These are phyloP conservation scores for Neonothopanus nambi DNA, from an alignment of 1,284 basidiomycete genomes.

Conservation along the genomic window DNA sequence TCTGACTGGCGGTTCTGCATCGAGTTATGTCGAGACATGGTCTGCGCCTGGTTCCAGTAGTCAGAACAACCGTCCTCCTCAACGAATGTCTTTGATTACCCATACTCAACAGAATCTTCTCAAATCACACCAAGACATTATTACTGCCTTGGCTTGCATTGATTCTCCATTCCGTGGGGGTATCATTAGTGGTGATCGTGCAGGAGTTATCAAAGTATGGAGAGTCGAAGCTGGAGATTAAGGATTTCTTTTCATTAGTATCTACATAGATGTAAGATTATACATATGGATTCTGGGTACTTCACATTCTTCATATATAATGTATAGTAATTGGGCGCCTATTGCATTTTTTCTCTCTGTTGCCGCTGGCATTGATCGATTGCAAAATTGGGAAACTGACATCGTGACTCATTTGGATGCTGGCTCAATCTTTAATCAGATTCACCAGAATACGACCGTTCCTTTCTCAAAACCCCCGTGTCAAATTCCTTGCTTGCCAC, in stretches of 20 bases:
- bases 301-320: too few species aligned
- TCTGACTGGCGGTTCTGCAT: constrained; percentile 40
- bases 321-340: too few species aligned
- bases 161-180: constrained; percentile 88
- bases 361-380: too few species aligned
- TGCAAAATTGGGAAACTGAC: not conserved
- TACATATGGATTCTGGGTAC: too few species aligned
- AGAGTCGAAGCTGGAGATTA: constrained; percentile 57
- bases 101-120: constrained; percentile 79
- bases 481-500: constrained; percentile 30
- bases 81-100: constrained; percentile 75
- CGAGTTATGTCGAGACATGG: constrained; percentile 68
- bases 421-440: constrained; percentile 9
- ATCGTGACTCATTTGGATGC: constrained; percentile 10
- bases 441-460: constrained; percentile 28
- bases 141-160: constrained; percentile 79
- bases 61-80: constrained; percentile 65
- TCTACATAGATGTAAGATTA: too few species aligned
- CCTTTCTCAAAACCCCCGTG: constrained; percentile 27
- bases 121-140: constrained; percentile 80
- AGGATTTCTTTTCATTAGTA: too few species aligned
- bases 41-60: constrained; percentile 41
- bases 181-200: constrained; percentile 82
- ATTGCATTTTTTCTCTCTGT: too few species aligned
- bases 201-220: constrained; percentile 84